A percentile compares a stretch with the other conserved stretches of the same genome.
phyloP scores from a whole-genome alignment of 495 filamentous ascomycete genomes.

The Lasiosphaeriaceae sp. region DNA sequence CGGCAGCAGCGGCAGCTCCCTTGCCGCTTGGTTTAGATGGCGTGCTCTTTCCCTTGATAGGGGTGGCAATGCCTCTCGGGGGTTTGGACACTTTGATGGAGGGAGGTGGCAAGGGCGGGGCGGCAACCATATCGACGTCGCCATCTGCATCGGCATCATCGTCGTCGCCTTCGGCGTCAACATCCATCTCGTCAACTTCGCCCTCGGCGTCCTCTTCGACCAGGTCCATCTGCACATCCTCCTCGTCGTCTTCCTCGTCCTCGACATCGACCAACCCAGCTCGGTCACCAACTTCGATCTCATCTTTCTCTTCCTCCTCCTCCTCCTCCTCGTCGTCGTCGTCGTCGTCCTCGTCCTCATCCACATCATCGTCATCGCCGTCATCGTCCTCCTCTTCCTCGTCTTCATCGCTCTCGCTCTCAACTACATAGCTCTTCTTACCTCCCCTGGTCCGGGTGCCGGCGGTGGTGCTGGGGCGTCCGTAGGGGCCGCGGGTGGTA shows the following conservation, averaged over 20 bases:
- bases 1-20: conserved; percentile 18
- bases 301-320: conserved; percentile 26
- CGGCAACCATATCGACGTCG: conserved; percentile 43
- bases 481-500: conserved; percentile 21
- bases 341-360: conserved; percentile 31
- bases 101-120: conserved; percentile 27
- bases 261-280: conserved; percentile 27
- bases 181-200: conserved; percentile 45
- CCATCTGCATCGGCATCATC: conserved; percentile 47
- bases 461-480: conserved; percentile 53
- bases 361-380: conserved; percentile 38
- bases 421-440: conserved; percentile 66
- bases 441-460: conserved; percentile 54
- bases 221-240: conserved; percentile 29
- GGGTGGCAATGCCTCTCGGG: conserved; percentile 13
- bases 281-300: conserved; percentile 40
- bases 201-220: conserved; percentile 38
- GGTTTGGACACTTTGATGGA: conserved; percentile 44
- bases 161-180: conserved; percentile 44
- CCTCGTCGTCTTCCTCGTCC: conserved; percentile 27
- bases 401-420: conserved; percentile 53
- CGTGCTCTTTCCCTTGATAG: conserved; percentile 10
- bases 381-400: conserved; percentile 46
- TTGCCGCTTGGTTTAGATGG: conserved; percentile 2
- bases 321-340: conserved; percentile 24